phyloP scores from a whole-genome alignment of 2,329 filamentous ascomycete genomes.

The Blastomyces gilchristii region DNA sequence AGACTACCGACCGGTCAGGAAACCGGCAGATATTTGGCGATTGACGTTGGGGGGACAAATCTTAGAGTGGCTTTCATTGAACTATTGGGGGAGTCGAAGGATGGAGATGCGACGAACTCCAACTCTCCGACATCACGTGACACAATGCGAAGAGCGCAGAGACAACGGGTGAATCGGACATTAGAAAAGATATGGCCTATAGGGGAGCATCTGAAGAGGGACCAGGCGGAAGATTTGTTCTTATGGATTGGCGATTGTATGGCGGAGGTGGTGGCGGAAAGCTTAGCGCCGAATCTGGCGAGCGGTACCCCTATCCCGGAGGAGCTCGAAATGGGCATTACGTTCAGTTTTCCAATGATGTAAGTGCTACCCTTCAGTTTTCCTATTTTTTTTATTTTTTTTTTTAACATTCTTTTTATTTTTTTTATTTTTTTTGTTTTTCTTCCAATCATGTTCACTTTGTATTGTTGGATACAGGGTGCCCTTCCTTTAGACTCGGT shows the following conservation, averaged over 20 bases:
- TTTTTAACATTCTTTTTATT: neutral
- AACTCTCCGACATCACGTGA: conserved; percentile 31
- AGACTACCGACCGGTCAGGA: conserved; percentile 42
- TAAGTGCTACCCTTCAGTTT: conserved; percentile 21
- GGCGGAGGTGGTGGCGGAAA: conserved; percentile 56
- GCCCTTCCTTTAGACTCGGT: neutral
- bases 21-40: conserved; percentile 45
- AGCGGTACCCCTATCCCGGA: conserved; percentile 30
- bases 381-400: neutral
- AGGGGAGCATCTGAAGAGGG: conserved; percentile 46
- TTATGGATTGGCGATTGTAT: conserved; percentile 73
- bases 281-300: conserved; percentile 31
- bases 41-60: conserved; percentile 49
- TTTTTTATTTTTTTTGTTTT: too few relatives aligned
- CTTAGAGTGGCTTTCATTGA: conserved; percentile 49
- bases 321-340: conserved; percentile 41
- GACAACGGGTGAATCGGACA: conserved; percentile 38
- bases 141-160: conserved; percentile 37
- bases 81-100: conserved; percentile 36
- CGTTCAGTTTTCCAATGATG: conserved; percentile 43
- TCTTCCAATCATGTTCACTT: neutral
- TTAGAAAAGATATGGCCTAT: conserved; percentile 46
- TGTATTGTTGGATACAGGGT: neutral
- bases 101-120: conserved; percentile 17
- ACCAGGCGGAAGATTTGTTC: conserved; percentile 66